phyloP scores from a whole-genome alignment of 768 basidiomycete species.

The Mycena kentingensis region DNA sequence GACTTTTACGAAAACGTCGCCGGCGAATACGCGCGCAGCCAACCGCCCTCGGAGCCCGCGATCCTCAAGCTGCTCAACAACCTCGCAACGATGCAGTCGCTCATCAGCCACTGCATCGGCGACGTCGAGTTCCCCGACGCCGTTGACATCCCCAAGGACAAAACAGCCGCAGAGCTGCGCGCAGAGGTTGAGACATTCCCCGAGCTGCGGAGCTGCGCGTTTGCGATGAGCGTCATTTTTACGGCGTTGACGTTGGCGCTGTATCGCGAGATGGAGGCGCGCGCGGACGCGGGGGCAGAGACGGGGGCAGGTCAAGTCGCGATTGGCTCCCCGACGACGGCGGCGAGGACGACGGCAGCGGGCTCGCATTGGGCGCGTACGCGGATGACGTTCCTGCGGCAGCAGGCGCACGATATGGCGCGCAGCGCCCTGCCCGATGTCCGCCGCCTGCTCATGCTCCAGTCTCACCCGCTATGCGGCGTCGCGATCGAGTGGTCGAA shows the following conservation, averaged over 20 bases:
- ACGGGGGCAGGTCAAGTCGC: not conserved
- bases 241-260: slow-evolving; percentile 1
- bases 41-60: slow-evolving; percentile 2
- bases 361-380: not conserved
- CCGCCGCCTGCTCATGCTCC: not conserved
- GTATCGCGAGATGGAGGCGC: slow-evolving; percentile 10
- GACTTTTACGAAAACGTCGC: slow-evolving; percentile 13
- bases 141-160: not conserved
- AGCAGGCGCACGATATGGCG: slow-evolving; percentile 6
- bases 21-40: slow-evolving; percentile 13
- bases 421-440: not conserved
- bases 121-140: not conserved
- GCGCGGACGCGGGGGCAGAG: not conserved
- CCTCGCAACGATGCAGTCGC: slow-evolving; percentile 7
- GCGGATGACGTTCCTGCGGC: slow-evolving; percentile 3
- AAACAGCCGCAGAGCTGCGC: not conserved
- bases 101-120: not conserved
- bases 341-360: too few species aligned
- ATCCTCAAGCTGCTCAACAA: slow-evolving; percentile 6
- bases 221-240: slow-evolving; percentile 2
- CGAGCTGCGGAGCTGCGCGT: not conserved
- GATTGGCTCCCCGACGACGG: too few species aligned
- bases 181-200: not conserved
- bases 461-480: not conserved
- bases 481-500: not conserved